Conservation (phyloP, 2,329 filamentous ascomycete species). For the Fusarium nurragi region DNA sequence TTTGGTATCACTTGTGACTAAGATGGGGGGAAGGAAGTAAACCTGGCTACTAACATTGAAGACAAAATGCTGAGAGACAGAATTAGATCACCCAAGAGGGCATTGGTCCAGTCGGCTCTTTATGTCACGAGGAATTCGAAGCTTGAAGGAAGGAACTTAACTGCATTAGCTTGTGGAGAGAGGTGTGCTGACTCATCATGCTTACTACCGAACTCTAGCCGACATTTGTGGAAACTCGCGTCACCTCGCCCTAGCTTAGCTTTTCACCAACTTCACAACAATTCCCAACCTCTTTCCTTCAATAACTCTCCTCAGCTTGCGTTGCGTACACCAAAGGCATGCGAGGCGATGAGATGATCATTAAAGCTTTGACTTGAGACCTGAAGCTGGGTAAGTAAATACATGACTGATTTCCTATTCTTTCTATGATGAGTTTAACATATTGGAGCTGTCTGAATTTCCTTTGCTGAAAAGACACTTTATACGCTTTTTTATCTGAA, state of each 20-base stretch:
- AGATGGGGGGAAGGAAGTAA: neutral
- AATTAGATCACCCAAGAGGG: neutral
- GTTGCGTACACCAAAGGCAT: slow-evolving; percentile 3
- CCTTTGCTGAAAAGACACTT: slow-evolving; percentile 67
- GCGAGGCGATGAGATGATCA: slow-evolving; percentile 18
- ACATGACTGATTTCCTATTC: neutral
- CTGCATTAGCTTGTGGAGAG: too few relatives aligned
- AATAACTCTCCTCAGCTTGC: slow-evolving; percentile 13
- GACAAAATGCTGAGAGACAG: neutral
- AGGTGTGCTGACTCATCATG: slow-evolving; percentile 11
- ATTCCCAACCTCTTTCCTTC: slow-evolving; percentile 16
- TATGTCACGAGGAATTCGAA: neutral
- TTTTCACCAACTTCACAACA: slow-evolving; percentile 26
- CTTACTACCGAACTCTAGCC: slow-evolving; percentile 28
- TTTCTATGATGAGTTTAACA: slow-evolving; percentile 57
- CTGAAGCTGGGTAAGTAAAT: slow-evolving; percentile 39
- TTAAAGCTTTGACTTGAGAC: neutral
- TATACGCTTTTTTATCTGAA: slow-evolving; percentile 65
- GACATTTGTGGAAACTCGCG: neutral
- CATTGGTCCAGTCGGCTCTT: neutral
- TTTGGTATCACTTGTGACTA: neutral
- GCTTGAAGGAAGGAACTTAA: neutral
- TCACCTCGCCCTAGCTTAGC: slow-evolving; percentile 23
- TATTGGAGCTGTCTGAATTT: slow-evolving; percentile 84
- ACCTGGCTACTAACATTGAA: neutral